A percentile compares a stretch with the other conserved stretches of the same genome.
Conservation (phyloP, 306 rosid species). For the Rubus idaeus region DNA sequence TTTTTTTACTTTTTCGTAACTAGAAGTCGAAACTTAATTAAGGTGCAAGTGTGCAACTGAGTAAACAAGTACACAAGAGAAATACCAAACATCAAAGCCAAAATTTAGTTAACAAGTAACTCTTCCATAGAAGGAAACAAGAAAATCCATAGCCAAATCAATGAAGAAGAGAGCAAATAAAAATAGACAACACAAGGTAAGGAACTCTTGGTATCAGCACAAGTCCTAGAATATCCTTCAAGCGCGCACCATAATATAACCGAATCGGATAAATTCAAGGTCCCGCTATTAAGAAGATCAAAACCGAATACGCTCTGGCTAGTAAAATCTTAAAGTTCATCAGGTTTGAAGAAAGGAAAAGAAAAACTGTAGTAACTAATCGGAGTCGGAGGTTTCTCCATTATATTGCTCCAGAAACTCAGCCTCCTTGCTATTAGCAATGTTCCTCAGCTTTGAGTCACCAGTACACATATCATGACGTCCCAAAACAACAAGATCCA, state of each 20-base stretch:
- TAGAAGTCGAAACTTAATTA: background rate
- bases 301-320: background rate
- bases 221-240: background rate
- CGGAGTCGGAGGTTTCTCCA: constrained; percentile 9
- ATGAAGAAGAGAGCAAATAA: background rate
- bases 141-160: background rate
- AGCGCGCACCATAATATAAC: background rate
- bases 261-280: background rate
- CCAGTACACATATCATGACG: constrained; percentile 53
- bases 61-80: background rate
- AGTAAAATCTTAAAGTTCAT: background rate
- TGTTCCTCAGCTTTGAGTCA: constrained; percentile 40
- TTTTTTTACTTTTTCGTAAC: background rate
- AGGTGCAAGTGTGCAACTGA: background rate
- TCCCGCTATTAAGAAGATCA: background rate
- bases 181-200: background rate
- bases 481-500: constrained; percentile 69
- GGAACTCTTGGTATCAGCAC: background rate
- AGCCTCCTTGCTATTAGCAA: constrained; percentile 29
- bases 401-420: constrained; percentile 24
- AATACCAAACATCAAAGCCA: background rate
- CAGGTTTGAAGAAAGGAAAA: background rate
- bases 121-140: background rate
- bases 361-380: constrained; percentile 2
- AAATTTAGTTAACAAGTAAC: background rate